Percentiles rank a stretch among this genome's conserved stretches.
Conservation (phyloP, 2,329 filamentous ascomycete genomes). For the Cercospora zeina region DNA sequence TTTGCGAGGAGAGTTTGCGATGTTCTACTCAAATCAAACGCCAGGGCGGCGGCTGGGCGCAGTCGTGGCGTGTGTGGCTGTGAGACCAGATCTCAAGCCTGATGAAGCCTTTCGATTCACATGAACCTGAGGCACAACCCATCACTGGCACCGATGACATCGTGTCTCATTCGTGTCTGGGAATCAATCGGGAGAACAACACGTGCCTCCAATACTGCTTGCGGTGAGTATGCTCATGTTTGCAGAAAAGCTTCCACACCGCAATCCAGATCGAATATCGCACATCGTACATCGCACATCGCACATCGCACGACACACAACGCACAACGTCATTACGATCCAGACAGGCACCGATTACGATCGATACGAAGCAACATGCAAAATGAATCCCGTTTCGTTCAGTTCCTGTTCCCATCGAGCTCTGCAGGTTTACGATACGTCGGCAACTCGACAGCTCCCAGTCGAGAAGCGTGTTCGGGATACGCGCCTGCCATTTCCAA, state of each 20-base stretch:
- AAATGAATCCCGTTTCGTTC: neutral
- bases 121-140: too few relatives aligned
- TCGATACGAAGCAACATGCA: neutral
- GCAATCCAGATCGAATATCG: neutral
- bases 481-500: conserved; percentile 14
- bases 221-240: neutral
- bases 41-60: conserved; percentile 12
- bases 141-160: conserved; percentile 5
- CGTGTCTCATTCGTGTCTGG: neutral
- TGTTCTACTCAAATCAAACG: conserved; percentile 22
- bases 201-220: neutral
- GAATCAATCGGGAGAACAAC: neutral
- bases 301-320: too few relatives aligned
- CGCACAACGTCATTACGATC: neutral
- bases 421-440: conserved; percentile 13
- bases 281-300: neutral
- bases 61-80: conserved; percentile 22
- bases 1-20: conserved; percentile 24
- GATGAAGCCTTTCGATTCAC: too few relatives aligned
- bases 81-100: conserved; percentile 19
- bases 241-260: neutral
- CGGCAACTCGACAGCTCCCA: conserved; percentile 5
- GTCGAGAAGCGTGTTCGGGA: neutral
- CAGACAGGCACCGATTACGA: neutral
- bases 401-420: neutral